phyloP scores from a whole-genome alignment of 768 basidiomycete species.

The Kwoniella sp. region DNA sequence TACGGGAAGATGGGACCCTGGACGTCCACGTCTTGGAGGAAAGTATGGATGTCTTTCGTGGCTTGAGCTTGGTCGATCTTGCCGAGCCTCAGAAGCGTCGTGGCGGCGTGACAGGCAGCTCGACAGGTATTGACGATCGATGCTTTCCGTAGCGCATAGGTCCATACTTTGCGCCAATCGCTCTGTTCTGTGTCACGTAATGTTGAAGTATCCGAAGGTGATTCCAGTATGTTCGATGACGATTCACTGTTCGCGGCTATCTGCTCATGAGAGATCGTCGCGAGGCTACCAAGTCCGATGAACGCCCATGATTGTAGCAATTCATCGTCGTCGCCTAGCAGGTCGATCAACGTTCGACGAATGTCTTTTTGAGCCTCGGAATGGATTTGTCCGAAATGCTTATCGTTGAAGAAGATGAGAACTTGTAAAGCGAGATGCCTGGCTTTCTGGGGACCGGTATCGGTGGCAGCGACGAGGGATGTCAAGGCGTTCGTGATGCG shows the following conservation, averaged over 20 bases:
- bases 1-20: slow-evolving; percentile 85
- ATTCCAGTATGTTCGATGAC: not conserved
- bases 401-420: slow-evolving; percentile 80
- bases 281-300: slow-evolving; percentile 68
- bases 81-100: slow-evolving; percentile 61
- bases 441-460: slow-evolving; percentile 12
- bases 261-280: slow-evolving; percentile 1
- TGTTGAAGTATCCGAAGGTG: slow-evolving; percentile 8
- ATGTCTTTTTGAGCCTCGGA: slow-evolving; percentile 64
- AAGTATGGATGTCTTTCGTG: slow-evolving; percentile 72
- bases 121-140: slow-evolving; percentile 72
- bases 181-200: not conserved
- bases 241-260: not conserved
- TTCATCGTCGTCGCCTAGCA: slow-evolving; percentile 68
- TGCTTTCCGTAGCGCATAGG: slow-evolving; percentile 73
- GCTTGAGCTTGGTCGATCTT: slow-evolving; percentile 62
- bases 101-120: slow-evolving; percentile 73
- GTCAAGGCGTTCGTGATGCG: slow-evolving; percentile 35
- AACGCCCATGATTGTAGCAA: slow-evolving; percentile 81
- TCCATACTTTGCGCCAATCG: slow-evolving; percentile 67
- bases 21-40: slow-evolving; percentile 80
- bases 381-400: slow-evolving; percentile 72
- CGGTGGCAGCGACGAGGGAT: slow-evolving; percentile 16
- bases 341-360: slow-evolving; percentile 63
- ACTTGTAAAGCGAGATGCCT: slow-evolving; percentile 66